phyloP scores from a whole-genome alignment of 164 flowering plant genomes.

The Buxus sempervirens region DNA sequence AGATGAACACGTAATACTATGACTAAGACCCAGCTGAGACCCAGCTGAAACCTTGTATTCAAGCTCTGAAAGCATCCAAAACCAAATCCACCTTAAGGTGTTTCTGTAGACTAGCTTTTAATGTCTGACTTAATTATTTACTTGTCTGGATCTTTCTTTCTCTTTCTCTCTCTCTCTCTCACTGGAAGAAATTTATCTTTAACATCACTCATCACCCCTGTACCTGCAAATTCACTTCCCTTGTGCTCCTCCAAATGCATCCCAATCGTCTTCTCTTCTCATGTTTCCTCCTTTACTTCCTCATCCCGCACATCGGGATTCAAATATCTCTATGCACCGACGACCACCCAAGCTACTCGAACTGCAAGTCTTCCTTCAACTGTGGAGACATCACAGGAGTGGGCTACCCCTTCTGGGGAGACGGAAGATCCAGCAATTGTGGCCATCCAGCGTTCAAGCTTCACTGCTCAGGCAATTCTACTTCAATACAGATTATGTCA shows the following conservation, averaged over 20 bases:
- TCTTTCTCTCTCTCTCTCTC: neutral
- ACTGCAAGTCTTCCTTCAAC: neutral
- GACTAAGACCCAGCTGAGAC: too few relatives aligned
- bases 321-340: neutral
- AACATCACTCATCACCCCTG: neutral
- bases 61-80: too few relatives aligned
- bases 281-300: neutral
- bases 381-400: neutral
- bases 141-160: too few relatives aligned
- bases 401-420: constrained; percentile 18
- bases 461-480: neutral
- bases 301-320: neutral
- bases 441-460: constrained; percentile 17
- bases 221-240: neutral
- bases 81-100: too few relatives aligned
- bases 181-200: neutral
- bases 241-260: neutral
- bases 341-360: neutral
- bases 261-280: neutral
- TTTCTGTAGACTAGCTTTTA: too few relatives aligned
- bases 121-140: too few relatives aligned
- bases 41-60: too few relatives aligned
- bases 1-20: too few relatives aligned
- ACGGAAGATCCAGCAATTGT: constrained; percentile 4
- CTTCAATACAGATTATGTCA: neutral